Evolutionary conservation across 176 grass and related monocot genomes (phyloP), one percentile per base, ranked within the genome.

Genomic region (Avena eriantha): DNA sequence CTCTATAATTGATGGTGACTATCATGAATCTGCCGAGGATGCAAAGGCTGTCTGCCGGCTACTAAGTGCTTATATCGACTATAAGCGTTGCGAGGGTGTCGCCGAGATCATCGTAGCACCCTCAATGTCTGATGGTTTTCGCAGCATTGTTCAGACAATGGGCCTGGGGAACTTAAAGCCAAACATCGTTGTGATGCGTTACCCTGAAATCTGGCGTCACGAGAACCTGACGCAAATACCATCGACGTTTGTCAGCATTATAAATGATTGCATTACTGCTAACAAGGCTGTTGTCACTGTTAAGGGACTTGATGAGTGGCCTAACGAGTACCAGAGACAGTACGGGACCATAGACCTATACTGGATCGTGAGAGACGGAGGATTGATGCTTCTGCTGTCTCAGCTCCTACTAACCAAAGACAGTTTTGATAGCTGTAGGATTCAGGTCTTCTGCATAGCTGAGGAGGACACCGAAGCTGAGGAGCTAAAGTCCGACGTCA

Each of bases 251-350:
- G 91, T 94, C 24, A 91, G 91, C 84, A 98, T 98, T 19, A 95
- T 98, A 33, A 94, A 98, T 14, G 96, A 98, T 11, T 98, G 96
- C 82, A 98, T 95, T 33, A 95, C 91, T 54, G 93, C 96, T 71
- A 95, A 92, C 88, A 98, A 98, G 90, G 96, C 96, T 7, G 93
- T 98, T 45, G 96, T 95, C 10, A 95, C 90, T 11, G 93, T 98
- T 46, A 98, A 98, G 73, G 96, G 96, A 18, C 92, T 98, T 11
- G 96, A 95, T 81, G 96, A 98, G 84, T 98, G 96, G 96, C 96
- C 96, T 11, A 94, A 93, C 26, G 93, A 98, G 73, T 98, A 91
- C 82, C 96, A 98, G 70, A 87, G 88, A 71, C 86, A 95, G 53
- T 94, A 88, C 18, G 96, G 96, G 39, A 94, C 92, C 14, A 94